phyloP scores from a whole-genome alignment of 805 yeast genomes.

The Yarrowia sp. region DNA sequence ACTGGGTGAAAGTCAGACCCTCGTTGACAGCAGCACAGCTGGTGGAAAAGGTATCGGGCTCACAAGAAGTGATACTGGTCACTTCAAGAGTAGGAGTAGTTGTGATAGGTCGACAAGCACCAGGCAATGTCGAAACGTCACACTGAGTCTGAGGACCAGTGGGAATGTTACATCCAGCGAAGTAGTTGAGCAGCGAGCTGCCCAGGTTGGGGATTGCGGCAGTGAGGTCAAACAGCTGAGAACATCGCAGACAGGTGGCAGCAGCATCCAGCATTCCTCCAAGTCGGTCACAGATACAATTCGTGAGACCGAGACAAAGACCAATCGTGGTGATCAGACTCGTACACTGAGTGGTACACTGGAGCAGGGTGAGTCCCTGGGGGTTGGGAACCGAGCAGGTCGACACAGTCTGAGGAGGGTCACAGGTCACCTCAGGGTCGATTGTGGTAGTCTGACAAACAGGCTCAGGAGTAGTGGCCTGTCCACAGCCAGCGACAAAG shows the following conservation, averaged over 20 bases:
- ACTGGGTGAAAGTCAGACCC: neutral
- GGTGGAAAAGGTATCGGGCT: neutral
- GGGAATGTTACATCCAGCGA: neutral
- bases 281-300: conserved; percentile 12
- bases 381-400: conserved; percentile 25
- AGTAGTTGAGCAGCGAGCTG: neutral
- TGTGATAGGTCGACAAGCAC: conserved; percentile 12
- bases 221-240: conserved; percentile 1
- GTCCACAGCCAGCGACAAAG: conserved; percentile 3
- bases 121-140: neutral
- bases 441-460: conserved; percentile 20
- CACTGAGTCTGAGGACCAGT: conserved; percentile 11
- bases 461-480: neutral
- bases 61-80: conserved; percentile 9
- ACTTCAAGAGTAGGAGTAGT: neutral
- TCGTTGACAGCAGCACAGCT: neutral
- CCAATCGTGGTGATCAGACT: neutral
- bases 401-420: conserved; percentile 3
- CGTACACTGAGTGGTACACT: neutral
- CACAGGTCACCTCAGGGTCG: conserved; percentile 14
- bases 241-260: conserved; percentile 3
- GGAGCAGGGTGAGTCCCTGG: neutral
- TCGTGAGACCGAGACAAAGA: neutral
- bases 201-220: conserved; percentile 9
- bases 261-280: neutral